Evolutionary conservation across 305 asterid genomes (phyloP).

Genomic region (Coffea humblotiana): DNA sequence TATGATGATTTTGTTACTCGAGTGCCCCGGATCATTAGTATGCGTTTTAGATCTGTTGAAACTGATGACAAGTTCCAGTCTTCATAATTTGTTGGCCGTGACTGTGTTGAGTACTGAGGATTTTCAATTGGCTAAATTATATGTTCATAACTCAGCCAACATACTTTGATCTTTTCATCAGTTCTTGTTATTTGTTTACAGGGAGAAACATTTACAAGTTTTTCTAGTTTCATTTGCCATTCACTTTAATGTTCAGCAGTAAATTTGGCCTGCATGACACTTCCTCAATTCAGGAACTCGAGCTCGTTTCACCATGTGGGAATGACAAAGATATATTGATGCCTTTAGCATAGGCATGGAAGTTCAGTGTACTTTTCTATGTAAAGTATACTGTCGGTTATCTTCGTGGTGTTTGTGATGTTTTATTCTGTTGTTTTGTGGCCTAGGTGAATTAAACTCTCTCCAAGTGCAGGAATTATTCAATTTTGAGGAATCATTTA

Average conservation of each 20-base stretch:
- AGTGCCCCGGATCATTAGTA: not conserved
- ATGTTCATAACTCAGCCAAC: not conserved
- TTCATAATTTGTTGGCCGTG: not conserved
- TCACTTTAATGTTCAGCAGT: not conserved
- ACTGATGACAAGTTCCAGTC: not conserved
- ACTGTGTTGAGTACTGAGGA: not conserved
- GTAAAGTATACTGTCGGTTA: not conserved
- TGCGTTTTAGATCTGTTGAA: constrained; percentile 4
- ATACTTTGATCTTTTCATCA: not conserved
- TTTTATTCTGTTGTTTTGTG: not conserved
- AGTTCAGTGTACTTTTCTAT: not conserved
- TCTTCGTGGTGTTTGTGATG: not conserved
- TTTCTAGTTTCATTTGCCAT: not conserved
- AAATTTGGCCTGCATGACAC: not conserved
- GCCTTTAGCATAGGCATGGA: not conserved
- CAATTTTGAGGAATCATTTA: not conserved
- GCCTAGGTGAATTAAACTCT: not conserved
- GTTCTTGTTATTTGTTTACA: not conserved
- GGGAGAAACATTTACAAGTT: not conserved
- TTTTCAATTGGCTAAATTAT: not conserved
- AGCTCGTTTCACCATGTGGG: not conserved
- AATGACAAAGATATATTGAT: not conserved
- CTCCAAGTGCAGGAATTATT: not conserved
- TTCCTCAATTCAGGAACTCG: not conserved
- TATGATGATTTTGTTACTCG: not conserved